Evolutionary conservation across 202 grass and related monocot genomes (phyloP).

Genomic region (Setaria viridis): DNA sequence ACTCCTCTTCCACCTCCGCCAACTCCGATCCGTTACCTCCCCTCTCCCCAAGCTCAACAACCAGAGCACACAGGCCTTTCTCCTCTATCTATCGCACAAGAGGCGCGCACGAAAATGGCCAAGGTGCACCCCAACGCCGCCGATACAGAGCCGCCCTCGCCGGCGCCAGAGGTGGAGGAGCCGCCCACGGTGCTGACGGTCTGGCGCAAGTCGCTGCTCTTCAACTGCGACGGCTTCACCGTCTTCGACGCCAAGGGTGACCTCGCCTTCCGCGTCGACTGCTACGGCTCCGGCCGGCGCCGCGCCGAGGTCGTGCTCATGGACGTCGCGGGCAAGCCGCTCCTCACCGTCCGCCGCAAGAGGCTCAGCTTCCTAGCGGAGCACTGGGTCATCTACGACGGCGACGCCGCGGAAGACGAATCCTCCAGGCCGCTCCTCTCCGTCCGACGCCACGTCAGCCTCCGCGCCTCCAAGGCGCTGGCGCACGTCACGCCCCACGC

Average conservation of each 20-base stretch:
- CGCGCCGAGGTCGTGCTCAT: constrained; percentile 79
- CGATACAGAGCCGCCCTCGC: not conserved
- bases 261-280: constrained; percentile 90
- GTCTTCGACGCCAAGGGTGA: constrained; percentile 72
- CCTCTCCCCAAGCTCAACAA: too few relatives aligned
- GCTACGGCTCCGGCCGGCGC: constrained; percentile 50
- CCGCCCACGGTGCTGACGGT: constrained; percentile 53
- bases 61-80: too few relatives aligned
- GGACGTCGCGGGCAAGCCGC: constrained; percentile 68
- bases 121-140: constrained; percentile 71
- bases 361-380: constrained; percentile 49
- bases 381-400: constrained; percentile 69
- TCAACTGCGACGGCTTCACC: constrained; percentile 90
- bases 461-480: constrained; percentile 52
- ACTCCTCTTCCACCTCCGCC: too few relatives aligned
- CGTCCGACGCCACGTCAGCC: constrained; percentile 59
- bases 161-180: too few relatives aligned
- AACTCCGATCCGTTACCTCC: too few relatives aligned
- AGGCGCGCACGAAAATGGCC: constrained; percentile 37
- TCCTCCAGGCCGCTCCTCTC: constrained; percentile 54
- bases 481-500: constrained; percentile 45
- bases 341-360: constrained; percentile 75
- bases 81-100: too few relatives aligned
- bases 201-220: constrained; percentile 89
- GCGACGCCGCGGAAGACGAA: constrained; percentile 41